Evolutionary conservation across 805 yeast genomes (phyloP), one percentile per base, ranked within the genome.

Genomic region (Spathaspora passalidarum): DNA sequence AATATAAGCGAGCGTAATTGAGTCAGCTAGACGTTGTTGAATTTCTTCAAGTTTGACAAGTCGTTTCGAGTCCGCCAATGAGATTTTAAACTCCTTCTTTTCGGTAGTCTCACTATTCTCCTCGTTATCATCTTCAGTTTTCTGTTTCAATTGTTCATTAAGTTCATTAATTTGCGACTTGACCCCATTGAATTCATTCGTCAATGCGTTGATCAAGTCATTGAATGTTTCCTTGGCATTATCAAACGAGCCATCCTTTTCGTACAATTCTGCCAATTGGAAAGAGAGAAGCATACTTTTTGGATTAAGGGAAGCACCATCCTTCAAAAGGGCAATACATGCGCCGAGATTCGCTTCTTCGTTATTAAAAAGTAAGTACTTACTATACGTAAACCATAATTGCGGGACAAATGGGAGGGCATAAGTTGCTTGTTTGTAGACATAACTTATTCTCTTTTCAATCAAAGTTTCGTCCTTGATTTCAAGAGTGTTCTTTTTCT

Each of bases 341-440:
- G 48, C 65, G 47, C 61, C 64, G 52, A 62, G 62, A 54, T 65
- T 74, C 47, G 75, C 73, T 54, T 61, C 76, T 38, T 65, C 68
- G 36, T 65, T 59, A 38, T 42, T 52, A 32, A 49, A 50, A 22
- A 65, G 54, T 55, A 66, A 65, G 46, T 66, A 75, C 26, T 69
- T 68, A 38, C 60, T 69, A 52, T 73, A 82, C 48, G 82, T 82
- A 59, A 79, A 88, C 96, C 96, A 90, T 20, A 85, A 62, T 55
- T 85, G 88, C 0, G 94, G 86, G 38, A 75, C 79, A 59, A 83
- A 85, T 13, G 82, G 76, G 43, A 84, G 64, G 10, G 78, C 61
- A 54, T 80, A 78, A 7, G 82, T 69, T 1, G 94, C 82, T 61
- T 88, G 87, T 53, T 78, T 78, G 61, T 79, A 88, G n/a, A 84